Evolutionary conservation across 768 basidiomycete genomes (phyloP).

Genomic region (Saitozyma podzolica): DNA sequence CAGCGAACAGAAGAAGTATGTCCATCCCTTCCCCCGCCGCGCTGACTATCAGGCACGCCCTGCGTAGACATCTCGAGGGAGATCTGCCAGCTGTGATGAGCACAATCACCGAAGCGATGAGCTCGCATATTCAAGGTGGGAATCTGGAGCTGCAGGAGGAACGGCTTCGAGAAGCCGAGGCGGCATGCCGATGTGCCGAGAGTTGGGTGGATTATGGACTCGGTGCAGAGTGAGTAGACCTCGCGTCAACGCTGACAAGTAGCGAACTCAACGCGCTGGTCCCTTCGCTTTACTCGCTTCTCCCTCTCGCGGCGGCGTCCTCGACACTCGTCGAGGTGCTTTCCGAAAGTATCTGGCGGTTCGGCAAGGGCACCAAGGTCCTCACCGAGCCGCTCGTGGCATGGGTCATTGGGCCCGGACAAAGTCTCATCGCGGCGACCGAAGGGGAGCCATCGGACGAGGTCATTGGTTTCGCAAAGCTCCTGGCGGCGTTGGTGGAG

Average conservation of each 20-base stretch:
- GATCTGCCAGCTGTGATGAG: constrained; percentile 71
- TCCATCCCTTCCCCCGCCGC: constrained; percentile 48
- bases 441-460: constrained; percentile 53
- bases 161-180: constrained; percentile 59
- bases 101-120: constrained; percentile 65
- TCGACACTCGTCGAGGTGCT: constrained; percentile 72
- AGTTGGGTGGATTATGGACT: constrained; percentile 74
- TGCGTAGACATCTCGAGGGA: constrained; percentile 62
- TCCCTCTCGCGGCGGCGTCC: constrained; percentile 68
- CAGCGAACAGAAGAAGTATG: constrained; percentile 67
- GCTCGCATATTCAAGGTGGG: constrained; percentile 1
- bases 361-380: constrained; percentile 67
- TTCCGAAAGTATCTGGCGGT: constrained; percentile 68
- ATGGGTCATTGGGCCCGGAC: constrained; percentile 65
- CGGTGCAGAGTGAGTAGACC: constrained; percentile 62
- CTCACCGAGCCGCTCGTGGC: constrained; percentile 83
- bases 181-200: constrained; percentile 76
- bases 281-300: constrained; percentile 61
- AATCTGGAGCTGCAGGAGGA: constrained; percentile 27
- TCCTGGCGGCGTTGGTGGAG: constrained; percentile 78
- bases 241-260: constrained; percentile 7
- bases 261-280: constrained; percentile 67
- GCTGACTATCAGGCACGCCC: constrained; percentile 23
- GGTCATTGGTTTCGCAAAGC: constrained; percentile 71
- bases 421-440: constrained; percentile 56